Percentiles rank a stretch among this genome's conserved stretches.
phyloP scores from a whole-genome alignment of 1,284 basidiomycete species.

The Pascua guehoae region DNA sequence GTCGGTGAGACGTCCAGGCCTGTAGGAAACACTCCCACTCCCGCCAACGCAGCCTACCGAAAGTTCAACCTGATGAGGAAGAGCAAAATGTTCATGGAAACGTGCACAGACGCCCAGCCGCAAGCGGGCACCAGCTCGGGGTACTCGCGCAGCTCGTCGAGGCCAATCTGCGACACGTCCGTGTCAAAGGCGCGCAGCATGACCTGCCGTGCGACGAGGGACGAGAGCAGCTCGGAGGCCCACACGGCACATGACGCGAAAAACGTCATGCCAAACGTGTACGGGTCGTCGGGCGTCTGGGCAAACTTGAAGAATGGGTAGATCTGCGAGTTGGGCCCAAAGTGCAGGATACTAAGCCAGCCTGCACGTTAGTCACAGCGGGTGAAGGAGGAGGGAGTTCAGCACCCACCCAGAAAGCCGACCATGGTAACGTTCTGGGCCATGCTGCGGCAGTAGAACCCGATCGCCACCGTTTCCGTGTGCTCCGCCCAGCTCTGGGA shows the following conservation, averaged over 20 bases:
- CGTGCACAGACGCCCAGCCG: constrained; percentile 55
- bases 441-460: constrained; percentile 55
- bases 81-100: constrained; percentile 57
- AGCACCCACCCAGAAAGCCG: constrained; percentile 48
- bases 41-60: constrained; percentile 15
- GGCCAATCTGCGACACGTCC: constrained; percentile 54
- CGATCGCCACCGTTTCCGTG: constrained; percentile 51
- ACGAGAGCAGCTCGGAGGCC: constrained; percentile 53
- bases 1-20: too few relatives aligned
- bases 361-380: constrained; percentile 22
- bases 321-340: constrained; percentile 54
- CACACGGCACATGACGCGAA: constrained; percentile 56
- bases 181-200: constrained; percentile 51
- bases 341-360: constrained; percentile 54
- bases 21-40: too few relatives aligned
- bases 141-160: constrained; percentile 56
- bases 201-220: constrained; percentile 52
- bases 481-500: constrained; percentile 54
- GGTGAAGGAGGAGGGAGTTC: neutral
- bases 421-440: constrained; percentile 58
- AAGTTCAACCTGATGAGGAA: constrained; percentile 52
- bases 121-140: constrained; percentile 50
- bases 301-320: constrained; percentile 58
- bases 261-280: constrained; percentile 57
- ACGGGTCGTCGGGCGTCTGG: constrained; percentile 53